These are phyloP conservation scores for Heritiera littoralis DNA, from an alignment of 345 rosid species.

Conservation along the genomic window DNA sequence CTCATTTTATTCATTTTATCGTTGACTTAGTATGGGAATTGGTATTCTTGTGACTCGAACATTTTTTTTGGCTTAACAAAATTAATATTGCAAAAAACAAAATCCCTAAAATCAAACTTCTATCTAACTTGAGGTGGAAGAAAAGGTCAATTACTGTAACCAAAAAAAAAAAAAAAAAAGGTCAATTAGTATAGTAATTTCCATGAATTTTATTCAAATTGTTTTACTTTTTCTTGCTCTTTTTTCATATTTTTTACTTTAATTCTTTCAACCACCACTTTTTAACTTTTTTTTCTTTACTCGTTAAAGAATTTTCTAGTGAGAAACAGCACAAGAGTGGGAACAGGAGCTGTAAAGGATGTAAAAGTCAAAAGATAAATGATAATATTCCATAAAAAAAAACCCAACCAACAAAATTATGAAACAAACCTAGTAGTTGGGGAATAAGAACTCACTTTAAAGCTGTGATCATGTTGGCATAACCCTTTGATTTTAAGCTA, in stretches of 20 bases:
- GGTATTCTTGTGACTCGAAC: too few species aligned
- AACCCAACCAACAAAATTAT: constrained; percentile 21
- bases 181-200: neutral
- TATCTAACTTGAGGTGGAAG: neutral
- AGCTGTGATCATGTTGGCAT: neutral
- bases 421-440: constrained; percentile 4
- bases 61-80: too few species aligned
- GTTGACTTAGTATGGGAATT: too few species aligned
- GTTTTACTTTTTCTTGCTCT: neutral
- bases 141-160: neutral
- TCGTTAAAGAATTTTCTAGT: neutral
- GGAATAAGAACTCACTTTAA: neutral
- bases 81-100: too few species aligned
- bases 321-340: neutral
- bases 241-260: neutral
- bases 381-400: neutral
- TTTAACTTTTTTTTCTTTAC: neutral
- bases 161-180: neutral
- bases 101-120: neutral
- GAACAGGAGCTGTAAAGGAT: constrained; percentile 12
- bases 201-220: neutral
- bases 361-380: constrained; percentile 10
- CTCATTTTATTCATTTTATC: too few species aligned
- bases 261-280: neutral
- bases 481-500: constrained; percentile 12